These are phyloP conservation scores for Ulota crispa DNA, from an alignment of 225 moss, liverwort and hornwort genomes.

Conservation along the genomic window DNA sequence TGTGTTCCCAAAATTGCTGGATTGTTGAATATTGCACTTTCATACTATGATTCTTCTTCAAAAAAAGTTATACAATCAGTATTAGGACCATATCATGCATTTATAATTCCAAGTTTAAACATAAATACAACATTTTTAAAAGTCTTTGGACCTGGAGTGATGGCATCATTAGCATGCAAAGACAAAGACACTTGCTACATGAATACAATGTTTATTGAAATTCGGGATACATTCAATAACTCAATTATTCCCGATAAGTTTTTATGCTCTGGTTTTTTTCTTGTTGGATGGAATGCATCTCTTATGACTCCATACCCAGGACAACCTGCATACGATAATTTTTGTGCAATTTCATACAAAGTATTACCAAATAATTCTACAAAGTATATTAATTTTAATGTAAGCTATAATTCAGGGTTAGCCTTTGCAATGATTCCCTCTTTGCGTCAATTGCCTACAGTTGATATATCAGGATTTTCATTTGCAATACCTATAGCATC, in stretches of 20 bases:
- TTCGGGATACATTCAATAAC: slow-evolving; percentile 31
- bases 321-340: slow-evolving; percentile 20
- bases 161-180: slow-evolving; percentile 32
- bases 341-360: slow-evolving; percentile 37
- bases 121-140: slow-evolving; percentile 17
- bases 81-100: slow-evolving; percentile 31
- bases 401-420: slow-evolving; percentile 28
- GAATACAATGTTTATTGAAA: slow-evolving; percentile 26
- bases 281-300: slow-evolving; percentile 28
- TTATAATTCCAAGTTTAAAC: slow-evolving; percentile 8
- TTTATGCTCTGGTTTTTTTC: slow-evolving; percentile 29
- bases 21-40: slow-evolving; percentile 34
- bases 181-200: slow-evolving; percentile 26
- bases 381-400: slow-evolving; percentile 26
- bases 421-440: slow-evolving; percentile 10
- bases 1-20: slow-evolving; percentile 26
- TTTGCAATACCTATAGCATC: slow-evolving; percentile 23
- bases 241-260: slow-evolving; percentile 22
- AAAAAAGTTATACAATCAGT: slow-evolving; percentile 11
- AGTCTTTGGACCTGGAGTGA: slow-evolving; percentile 35
- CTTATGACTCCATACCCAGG: slow-evolving; percentile 17
- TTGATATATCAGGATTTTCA: slow-evolving; percentile 16
- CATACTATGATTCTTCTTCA: slow-evolving; percentile 11
- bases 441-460: neutral
- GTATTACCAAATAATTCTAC: slow-evolving; percentile 28